These are phyloP conservation scores for Eucalyptus sideroxylon DNA, from an alignment of 345 rosid species.

Conservation along the genomic window DNA sequence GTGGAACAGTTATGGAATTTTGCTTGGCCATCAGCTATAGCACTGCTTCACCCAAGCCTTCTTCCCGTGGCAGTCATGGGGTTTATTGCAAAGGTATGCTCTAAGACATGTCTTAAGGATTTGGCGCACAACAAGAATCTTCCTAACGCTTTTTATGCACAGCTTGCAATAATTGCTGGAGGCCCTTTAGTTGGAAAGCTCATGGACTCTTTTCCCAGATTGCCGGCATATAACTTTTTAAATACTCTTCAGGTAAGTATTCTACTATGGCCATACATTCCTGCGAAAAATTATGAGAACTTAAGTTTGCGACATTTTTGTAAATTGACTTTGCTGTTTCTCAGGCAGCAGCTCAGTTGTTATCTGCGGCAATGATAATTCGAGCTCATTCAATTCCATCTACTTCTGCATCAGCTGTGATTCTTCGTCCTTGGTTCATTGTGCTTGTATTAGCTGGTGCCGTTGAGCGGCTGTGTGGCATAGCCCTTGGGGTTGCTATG, in stretches of 20 bases:
- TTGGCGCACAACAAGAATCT: not conserved
- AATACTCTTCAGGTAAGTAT: constrained; percentile 59
- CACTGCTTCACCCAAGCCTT: constrained; percentile 87
- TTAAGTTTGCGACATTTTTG: not conserved
- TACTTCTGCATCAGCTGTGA: constrained; percentile 43
- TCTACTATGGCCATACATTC: not conserved
- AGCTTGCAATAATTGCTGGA: constrained; percentile 63
- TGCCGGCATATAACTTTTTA: constrained; percentile 61
- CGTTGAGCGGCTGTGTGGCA: constrained; percentile 71
- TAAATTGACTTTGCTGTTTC: constrained; percentile 1
- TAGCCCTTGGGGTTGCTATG: constrained; percentile 79
- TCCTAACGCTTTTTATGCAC: constrained; percentile 2
- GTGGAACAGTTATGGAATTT: constrained; percentile 95
- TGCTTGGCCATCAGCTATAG: constrained; percentile 96
- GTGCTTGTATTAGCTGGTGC: constrained; percentile 68
- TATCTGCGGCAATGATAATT: constrained; percentile 82
- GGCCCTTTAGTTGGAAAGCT: constrained; percentile 87
- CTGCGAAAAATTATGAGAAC: not conserved
- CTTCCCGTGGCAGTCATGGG: constrained; percentile 92
- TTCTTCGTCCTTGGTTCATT: constrained; percentile 77
- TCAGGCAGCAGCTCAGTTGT: constrained; percentile 81
- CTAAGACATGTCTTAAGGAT: not conserved
- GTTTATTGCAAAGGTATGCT: constrained; percentile 57
- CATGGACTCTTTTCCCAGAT: constrained; percentile 87
- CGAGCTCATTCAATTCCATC: constrained; percentile 49